Evolutionary conservation across 805 yeast genomes (phyloP).

Genomic region (Kodamaea laetipori): DNA sequence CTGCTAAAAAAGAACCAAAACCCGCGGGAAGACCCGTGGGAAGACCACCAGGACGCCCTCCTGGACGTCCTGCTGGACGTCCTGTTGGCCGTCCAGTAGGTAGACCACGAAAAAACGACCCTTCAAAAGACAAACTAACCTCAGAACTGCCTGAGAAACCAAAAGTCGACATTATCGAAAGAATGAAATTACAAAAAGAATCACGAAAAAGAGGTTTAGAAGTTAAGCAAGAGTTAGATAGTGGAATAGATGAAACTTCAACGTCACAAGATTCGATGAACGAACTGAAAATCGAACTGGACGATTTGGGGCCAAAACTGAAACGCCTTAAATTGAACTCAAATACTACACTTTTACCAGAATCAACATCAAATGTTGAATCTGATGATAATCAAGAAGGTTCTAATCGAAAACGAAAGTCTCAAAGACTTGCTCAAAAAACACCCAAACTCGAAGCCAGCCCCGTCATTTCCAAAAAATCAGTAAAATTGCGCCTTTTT

Average conservation of each 20-base stretch:
- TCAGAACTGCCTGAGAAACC: too few species aligned
- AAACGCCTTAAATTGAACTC: conserved; percentile 1
- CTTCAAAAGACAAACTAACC: too few species aligned
- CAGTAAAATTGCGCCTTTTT: conserved; percentile 30
- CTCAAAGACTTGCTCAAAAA: conserved; percentile 1
- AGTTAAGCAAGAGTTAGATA: not conserved
- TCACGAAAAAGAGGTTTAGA: conserved; percentile 1
- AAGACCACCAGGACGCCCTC: too few species aligned
- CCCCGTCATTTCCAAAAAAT: not conserved
- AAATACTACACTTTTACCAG: not conserved
- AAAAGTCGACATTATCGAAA: conserved; percentile 14
- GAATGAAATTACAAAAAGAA: conserved; percentile 10
- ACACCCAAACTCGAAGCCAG: conserved; percentile 8
- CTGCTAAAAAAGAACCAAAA: too few species aligned
- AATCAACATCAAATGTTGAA: not conserved
- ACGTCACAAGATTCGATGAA: too few species aligned
- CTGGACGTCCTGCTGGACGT: too few species aligned
- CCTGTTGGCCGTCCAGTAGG: too few species aligned
- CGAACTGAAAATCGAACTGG: too few species aligned
- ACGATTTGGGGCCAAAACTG: not conserved
- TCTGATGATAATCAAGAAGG: not conserved
- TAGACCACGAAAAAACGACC: too few species aligned
- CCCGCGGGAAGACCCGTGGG: too few species aligned
- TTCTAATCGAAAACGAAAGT: conserved; percentile 3
- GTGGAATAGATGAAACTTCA: too few species aligned